Evolutionary conservation across 192 early-diverging fungal genomes (phyloP).

Genomic region (Coemansia sp.): DNA sequence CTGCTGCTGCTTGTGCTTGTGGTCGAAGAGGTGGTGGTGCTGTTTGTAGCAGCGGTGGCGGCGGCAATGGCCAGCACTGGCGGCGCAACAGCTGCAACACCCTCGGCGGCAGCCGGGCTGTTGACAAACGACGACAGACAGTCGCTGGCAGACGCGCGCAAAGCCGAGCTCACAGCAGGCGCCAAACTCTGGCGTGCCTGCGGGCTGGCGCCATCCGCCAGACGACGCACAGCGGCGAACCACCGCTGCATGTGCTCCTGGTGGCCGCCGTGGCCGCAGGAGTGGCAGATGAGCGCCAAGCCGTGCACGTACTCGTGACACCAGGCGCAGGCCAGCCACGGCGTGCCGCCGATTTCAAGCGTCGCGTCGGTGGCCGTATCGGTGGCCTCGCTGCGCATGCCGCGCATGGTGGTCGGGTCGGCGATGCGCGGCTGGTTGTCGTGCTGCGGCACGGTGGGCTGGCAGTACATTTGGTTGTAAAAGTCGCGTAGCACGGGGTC

Average conservation of each 20-base stretch:
- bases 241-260: slow-evolving; percentile 49
- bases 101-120: neutral
- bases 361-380: neutral
- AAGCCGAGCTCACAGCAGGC: no score
- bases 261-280: slow-evolving; percentile 51
- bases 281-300: slow-evolving; percentile 46
- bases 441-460: slow-evolving; percentile 36
- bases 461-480: slow-evolving; percentile 35
- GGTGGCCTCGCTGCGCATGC: slow-evolving; percentile 1
- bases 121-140: slow-evolving; percentile 7
- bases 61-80: no score
- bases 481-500: slow-evolving; percentile 21
- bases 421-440: slow-evolving; percentile 31
- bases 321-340: slow-evolving; percentile 45
- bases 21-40: neutral
- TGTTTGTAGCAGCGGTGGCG: no score
- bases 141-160: neutral
- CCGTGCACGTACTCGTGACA: slow-evolving; percentile 52
- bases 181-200: no score
- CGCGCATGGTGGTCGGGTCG: slow-evolving; percentile 10
- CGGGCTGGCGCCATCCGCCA: no score
- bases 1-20: neutral
- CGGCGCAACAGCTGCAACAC: no score
- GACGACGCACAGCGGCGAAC: slow-evolving; percentile 35
- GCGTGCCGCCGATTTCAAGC: slow-evolving; percentile 17